These are phyloP conservation scores for Helichrysum umbraculigerum DNA, from an alignment of 129 eudicot genomes.

Conservation along the genomic window DNA sequence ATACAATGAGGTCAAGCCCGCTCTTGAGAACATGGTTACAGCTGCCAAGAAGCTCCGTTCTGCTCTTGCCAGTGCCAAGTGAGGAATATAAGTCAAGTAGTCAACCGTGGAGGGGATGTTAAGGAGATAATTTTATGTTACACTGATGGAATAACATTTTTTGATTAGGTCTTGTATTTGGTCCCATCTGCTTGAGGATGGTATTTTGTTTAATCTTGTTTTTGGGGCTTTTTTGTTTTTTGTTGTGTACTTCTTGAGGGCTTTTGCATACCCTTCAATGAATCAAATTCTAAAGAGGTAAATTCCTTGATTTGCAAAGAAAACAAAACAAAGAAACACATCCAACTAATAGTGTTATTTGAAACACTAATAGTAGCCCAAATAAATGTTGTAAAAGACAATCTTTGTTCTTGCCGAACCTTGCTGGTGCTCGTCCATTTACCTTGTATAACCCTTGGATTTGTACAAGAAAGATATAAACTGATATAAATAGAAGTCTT, in stretches of 20 bases:
- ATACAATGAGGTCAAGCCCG: constrained; percentile 85
- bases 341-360: not conserved
- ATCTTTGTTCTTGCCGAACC: constrained; percentile 15
- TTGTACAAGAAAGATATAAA: not conserved
- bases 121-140: constrained; percentile 5
- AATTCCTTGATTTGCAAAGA: constrained; percentile 9
- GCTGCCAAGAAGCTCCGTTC: constrained; percentile 85
- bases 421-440: not conserved
- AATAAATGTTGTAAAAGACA: not conserved
- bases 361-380: not conserved
- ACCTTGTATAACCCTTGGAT: not conserved
- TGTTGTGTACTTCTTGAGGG: not conserved
- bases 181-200: constrained; percentile 22
- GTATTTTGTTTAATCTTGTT: not conserved
- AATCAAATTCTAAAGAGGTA: not conserved
- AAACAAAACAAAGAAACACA: not conserved
- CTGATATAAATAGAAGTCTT: too few species aligned
- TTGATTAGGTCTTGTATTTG: not conserved
- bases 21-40: constrained; percentile 74
- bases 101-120: not conserved
- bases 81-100: constrained; percentile 18
- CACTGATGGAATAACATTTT: constrained; percentile 11
- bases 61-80: constrained; percentile 62
- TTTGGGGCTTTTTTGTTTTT: constrained; percentile 2
- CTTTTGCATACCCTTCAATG: not conserved